Percentiles rank a stretch among this genome's conserved stretches.
Evolutionary conservation across 179 eudicot genomes (phyloP).

Genomic region (Beta macrorhiza): DNA sequence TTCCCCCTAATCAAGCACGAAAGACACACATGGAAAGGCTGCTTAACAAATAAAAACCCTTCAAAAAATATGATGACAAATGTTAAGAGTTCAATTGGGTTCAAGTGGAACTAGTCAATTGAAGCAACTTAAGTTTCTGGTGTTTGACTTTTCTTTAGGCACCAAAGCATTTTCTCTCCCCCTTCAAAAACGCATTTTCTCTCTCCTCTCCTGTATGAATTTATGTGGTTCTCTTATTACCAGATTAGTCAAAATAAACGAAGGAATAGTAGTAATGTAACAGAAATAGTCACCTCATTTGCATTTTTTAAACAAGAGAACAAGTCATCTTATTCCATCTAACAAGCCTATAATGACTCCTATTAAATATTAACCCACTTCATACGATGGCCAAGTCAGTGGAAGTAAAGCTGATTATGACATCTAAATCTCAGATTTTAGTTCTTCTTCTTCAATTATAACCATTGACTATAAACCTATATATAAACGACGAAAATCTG

Average conservation of each 20-base stretch:
- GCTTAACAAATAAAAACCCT: not conserved
- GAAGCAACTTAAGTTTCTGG: not conserved
- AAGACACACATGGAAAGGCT: not conserved
- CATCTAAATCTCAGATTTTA: conserved; percentile 3
- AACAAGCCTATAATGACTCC: conserved; percentile 32
- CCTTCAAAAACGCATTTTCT: not conserved
- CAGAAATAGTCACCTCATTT: not conserved
- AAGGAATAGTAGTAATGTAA: not conserved
- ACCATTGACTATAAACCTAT: conserved; percentile 6
- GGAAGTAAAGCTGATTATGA: conserved; percentile 26
- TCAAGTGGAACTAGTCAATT: conserved; percentile 14
- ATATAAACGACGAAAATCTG: no score
- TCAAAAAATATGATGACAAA: not conserved
- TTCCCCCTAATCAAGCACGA: not conserved
- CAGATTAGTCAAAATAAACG: not conserved
- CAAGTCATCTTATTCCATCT: conserved; percentile 23
- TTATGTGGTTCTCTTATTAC: conserved; percentile 12
- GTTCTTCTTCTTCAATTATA: conserved; percentile 11
- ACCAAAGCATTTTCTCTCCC: not conserved
- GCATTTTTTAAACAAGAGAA: conserved; percentile 6
- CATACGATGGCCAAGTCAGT: conserved; percentile 25
- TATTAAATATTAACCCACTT: conserved; percentile 13
- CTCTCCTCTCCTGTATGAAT: not conserved
- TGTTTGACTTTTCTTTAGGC: not conserved
- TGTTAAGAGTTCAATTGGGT: conserved; percentile 8